These are phyloP conservation scores for Pseudogymnoascus destructans DNA, from an alignment of 2,329 filamentous ascomycete species.

Conservation along the genomic window DNA sequence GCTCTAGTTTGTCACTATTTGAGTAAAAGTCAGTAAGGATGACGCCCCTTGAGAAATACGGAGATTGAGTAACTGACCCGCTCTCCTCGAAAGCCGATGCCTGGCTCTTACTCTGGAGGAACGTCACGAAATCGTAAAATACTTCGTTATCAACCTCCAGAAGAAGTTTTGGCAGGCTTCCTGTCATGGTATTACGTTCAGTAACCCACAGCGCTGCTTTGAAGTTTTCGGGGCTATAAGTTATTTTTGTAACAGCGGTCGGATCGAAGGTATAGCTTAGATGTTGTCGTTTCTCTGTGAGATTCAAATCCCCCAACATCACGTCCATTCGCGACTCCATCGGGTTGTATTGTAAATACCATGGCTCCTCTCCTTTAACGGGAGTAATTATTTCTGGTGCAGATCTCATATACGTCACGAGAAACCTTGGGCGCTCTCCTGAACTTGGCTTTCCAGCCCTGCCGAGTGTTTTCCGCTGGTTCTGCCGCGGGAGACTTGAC, in stretches of 20 bases:
- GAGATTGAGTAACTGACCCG: not conserved
- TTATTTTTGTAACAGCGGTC: not conserved
- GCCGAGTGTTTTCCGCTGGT: not conserved
- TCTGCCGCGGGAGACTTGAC: not conserved
- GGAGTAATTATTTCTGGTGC: fast-evolving
- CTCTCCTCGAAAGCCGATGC: not conserved
- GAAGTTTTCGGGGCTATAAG: not conserved
- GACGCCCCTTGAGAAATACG: not conserved
- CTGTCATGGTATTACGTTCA: not conserved
- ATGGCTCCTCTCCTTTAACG: not conserved
- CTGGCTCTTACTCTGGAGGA: not conserved
- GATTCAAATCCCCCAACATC: not conserved
- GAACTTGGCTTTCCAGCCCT: not conserved
- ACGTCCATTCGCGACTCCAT: not conserved
- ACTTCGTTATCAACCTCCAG: not conserved
- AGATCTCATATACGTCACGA: not conserved
- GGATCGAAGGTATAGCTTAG: not conserved
- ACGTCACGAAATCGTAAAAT: not conserved
- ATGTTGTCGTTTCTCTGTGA: not conserved
- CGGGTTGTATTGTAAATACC: not conserved
- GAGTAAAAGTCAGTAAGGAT: not conserved
- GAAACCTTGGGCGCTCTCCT: not conserved
- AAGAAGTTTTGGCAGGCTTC: not conserved
- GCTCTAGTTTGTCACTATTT: not conserved
- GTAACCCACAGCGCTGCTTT: not conserved